Evolutionary conservation across 2,329 filamentous ascomycete species (phyloP), one percentile per base, ranked within the genome.

Genomic region (Calonectria hongkongensis): DNA sequence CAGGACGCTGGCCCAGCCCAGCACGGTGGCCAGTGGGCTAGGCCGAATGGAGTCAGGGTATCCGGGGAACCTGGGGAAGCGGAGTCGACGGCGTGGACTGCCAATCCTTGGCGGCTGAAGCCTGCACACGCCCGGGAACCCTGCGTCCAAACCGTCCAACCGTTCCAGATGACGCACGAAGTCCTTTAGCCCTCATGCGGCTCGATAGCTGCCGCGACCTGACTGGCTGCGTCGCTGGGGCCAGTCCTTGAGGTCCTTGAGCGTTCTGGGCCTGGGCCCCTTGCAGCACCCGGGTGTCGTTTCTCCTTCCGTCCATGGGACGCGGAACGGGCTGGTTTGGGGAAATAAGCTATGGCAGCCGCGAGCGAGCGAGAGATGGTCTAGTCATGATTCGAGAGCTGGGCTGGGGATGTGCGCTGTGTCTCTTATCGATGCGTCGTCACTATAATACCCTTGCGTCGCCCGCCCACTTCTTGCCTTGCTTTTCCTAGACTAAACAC

Each of bases 11-110:
- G 33, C 33, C 10, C 33, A 56, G 7, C 51, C 51, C 36, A 56
- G 51, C 18, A 12, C 18, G 30, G 18, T 16, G 12, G n/a, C 21
- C 21, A 21, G 6, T 13, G n/a, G 3, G n/a, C 36, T 41, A 60
- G 36, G n/a, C 33, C 13, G 15, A 8, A 60, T 41, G 13, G 12
- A 60, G 54, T 28, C 33, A 25, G 12, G 36, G n/a, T 41, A 9
- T 41, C 21, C 36, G 54, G 54, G 36, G 39, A 60, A 60, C 36
- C 54, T 60, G 54, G 54, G 54, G 54, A 60, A 60, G 54, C 54
- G 54, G 54, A 36, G 33, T 25, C 33, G 36, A 25, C 3, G 54
- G 45, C 21, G 45, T 21, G 43, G 9, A n/a, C 13, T 36, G n/a
- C 54, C 54, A 58, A 58, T 41, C n/a, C 12, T 27, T 30, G 50